Evolutionary conservation across 495 filamentous ascomycete genomes (phyloP), one percentile per base, ranked within the genome.

Genomic region (Copromyces sp.): DNA sequence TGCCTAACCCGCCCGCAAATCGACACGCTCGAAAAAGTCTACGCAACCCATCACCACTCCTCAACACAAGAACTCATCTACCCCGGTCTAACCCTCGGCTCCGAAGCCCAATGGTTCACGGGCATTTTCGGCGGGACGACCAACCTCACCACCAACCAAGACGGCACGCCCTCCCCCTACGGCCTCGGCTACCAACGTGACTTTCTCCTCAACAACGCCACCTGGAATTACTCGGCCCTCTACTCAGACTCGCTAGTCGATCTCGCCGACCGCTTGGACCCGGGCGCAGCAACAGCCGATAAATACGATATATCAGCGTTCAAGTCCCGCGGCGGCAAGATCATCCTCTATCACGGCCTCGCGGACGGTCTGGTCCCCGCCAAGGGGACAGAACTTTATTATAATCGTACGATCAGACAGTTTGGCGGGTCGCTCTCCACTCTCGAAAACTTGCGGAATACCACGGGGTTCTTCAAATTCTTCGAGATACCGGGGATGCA

Each of bases 1-100:
- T 93, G 91, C 74, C 82, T 93, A 4, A 89, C 84, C 7, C 78
- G 81, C 9, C 76, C 81, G 9, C 90, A 93, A 77, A 79, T 90
- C 35, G 73, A 84, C 3, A 90, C 87, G 3, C 80, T 88, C 42
- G 74, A 85, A 35, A 79, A 86, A 14, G 78, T 91, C 24, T 88
- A 92, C 77, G 80, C 77, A 17, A 85, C 88, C n/a, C 83, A 87
- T 59, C 77, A 85, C 44, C 84, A 83, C 39, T 81, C 82, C n/a
- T 69, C 75, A 5, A 82, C 88, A 69, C 83, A 84, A 17, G 82
- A 81, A 3, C 76, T 88, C 29, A 71, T 90, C 20, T 90, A 88
- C 77, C 87, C 88, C 3, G 81, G 83, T 44, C 77, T 84, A 39
- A 77, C 80, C 29, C 78, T 81, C 68, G 80, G 82, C 39, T 78